Conservation (phyloP, 352 stramenopile genomes). For the Globisporangium paroecandrum region DNA sequence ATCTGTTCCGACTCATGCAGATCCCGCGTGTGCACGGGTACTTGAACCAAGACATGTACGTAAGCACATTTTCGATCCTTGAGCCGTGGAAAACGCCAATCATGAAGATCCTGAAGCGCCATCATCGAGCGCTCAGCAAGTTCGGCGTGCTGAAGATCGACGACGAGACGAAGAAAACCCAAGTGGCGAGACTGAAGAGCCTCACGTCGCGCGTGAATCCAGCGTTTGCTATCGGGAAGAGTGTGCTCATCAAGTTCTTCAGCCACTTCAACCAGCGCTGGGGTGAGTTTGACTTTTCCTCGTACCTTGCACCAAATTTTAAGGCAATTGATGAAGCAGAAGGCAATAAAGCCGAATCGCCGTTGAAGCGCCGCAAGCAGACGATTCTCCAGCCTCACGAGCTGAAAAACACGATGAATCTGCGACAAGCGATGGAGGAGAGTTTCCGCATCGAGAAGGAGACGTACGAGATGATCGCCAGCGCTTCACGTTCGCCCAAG, state of each 20-base stretch:
- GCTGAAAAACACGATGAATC: slow-evolving; percentile 48
- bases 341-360: slow-evolving; percentile 5
- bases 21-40: slow-evolving; percentile 58
- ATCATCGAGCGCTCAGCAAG: slow-evolving; percentile 37
- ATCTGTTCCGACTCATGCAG: slow-evolving; percentile 63
- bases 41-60: slow-evolving; percentile 57
- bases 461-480: slow-evolving; percentile 55
- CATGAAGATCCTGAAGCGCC: slow-evolving; percentile 52
- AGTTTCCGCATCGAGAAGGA: slow-evolving; percentile 61
- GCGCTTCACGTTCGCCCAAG: not conserved
- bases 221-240: slow-evolving; percentile 62
- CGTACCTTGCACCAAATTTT: slow-evolving; percentile 61
- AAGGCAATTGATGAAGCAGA: slow-evolving; percentile 16
- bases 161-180: slow-evolving; percentile 20
- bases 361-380: slow-evolving; percentile 44
- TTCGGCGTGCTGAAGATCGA: slow-evolving; percentile 15
- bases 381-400: slow-evolving; percentile 41
- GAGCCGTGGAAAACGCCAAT: slow-evolving; percentile 58
- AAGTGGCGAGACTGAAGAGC: slow-evolving; percentile 45
- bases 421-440: slow-evolving; percentile 76
- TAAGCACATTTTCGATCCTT: slow-evolving; percentile 51
- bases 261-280: slow-evolving; percentile 83
- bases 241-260: slow-evolving; percentile 76
- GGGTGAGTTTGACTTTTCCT: slow-evolving; percentile 72
- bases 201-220: slow-evolving; percentile 79